These are phyloP conservation scores for Cercospora sojina DNA, from an alignment of 2,329 filamentous ascomycete species.

Conservation along the genomic window DNA sequence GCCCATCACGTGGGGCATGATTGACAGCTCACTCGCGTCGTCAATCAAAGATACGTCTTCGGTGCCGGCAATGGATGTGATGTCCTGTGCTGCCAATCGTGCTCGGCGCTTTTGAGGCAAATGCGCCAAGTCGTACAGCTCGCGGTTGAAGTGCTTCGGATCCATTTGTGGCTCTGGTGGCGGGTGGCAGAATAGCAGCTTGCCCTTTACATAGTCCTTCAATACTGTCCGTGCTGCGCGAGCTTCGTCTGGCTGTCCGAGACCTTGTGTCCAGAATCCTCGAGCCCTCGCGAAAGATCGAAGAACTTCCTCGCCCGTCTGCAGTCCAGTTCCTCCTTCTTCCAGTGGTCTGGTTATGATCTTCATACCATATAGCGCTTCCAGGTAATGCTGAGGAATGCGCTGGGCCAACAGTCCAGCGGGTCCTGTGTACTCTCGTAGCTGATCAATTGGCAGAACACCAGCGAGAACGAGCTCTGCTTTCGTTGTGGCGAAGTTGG, in stretches of 20 bases:
- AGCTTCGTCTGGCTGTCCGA: slow-evolving; percentile 86
- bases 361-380: slow-evolving; percentile 90
- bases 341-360: slow-evolving; percentile 78
- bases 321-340: slow-evolving; percentile 86
- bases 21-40: slow-evolving; percentile 29
- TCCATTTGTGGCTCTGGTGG: slow-evolving; percentile 66
- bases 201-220: slow-evolving; percentile 97
- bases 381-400: slow-evolving; percentile 83
- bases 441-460: slow-evolving; percentile 91
- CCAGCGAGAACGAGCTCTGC: slow-evolving; percentile 95
- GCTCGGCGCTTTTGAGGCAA: slow-evolving; percentile 78
- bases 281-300: slow-evolving; percentile 82
- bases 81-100: slow-evolving; percentile 55
- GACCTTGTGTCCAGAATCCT: slow-evolving; percentile 83
- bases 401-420: slow-evolving; percentile 77
- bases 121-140: slow-evolving; percentile 80
- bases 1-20: slow-evolving; percentile 54
- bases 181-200: slow-evolving; percentile 86
- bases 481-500: slow-evolving; percentile 95
- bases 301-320: slow-evolving; percentile 81
- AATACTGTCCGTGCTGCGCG: slow-evolving; percentile 84
- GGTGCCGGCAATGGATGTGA: slow-evolving; percentile 34
- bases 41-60: slow-evolving; percentile 46
- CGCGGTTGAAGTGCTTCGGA: slow-evolving; percentile 75
- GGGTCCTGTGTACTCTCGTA: slow-evolving; percentile 88